phyloP scores from a whole-genome alignment of 495 filamentous ascomycete species.

The Penicillium bialowiezense region DNA sequence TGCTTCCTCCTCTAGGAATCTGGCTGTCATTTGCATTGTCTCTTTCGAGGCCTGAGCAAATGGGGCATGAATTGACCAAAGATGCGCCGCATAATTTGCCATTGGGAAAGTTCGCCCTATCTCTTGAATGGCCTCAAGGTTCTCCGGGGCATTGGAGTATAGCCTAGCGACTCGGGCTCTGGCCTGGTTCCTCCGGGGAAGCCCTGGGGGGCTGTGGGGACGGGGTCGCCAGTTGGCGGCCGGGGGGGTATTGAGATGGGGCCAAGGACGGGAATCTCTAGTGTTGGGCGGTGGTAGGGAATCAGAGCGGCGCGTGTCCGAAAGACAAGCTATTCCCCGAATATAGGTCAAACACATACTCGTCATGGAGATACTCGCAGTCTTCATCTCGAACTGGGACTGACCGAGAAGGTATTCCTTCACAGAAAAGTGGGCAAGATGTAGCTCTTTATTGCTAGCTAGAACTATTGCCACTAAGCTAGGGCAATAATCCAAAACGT shows the following conservation, averaged over 20 bases:
- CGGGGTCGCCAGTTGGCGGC: too few species aligned
- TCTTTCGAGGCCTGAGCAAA: slow-evolving; percentile 9
- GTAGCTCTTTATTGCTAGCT: slow-evolving; percentile 8
- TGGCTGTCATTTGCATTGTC: slow-evolving; percentile 4
- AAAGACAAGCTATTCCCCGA: slow-evolving; percentile 19
- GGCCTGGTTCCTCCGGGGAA: too few species aligned
- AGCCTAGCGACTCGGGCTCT: too few species aligned
- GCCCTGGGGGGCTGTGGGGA: too few species aligned
- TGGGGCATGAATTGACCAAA: slow-evolving; percentile 18
- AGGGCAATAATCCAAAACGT: slow-evolving; percentile 18
- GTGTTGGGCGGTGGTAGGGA: too few species aligned
- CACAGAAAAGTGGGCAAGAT: slow-evolving; percentile 30
- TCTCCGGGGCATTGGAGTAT: too few species aligned
- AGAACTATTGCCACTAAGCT: slow-evolving; percentile 12
- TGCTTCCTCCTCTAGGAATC: slow-evolving; percentile 12
- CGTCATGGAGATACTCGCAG: slow-evolving; percentile 19
- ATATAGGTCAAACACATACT: slow-evolving; percentile 26
- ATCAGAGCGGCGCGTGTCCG: too few species aligned
- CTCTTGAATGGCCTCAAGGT: too few species aligned
- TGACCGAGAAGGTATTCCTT: slow-evolving; percentile 24
- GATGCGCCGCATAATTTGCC: slow-evolving; percentile 11
- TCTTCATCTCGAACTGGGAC: slow-evolving; percentile 8
- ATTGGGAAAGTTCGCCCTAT: slow-evolving; percentile 20
- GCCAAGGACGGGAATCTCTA: too few species aligned
- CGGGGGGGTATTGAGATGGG: too few species aligned